These are phyloP conservation scores for Dipteronia dyeriana DNA, from an alignment of 345 rosid species.

Conservation along the genomic window DNA sequence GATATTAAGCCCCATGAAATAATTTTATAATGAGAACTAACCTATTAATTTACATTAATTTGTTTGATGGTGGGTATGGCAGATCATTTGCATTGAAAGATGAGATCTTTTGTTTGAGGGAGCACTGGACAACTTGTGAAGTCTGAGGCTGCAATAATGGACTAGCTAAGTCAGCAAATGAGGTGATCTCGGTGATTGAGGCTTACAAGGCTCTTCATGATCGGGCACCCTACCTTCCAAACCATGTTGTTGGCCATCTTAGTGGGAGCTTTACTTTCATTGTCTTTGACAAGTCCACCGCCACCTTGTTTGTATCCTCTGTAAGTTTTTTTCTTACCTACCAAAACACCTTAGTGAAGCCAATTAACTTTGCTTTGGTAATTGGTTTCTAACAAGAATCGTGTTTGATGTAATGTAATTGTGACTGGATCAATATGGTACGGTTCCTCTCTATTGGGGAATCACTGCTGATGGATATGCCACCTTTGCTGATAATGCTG, in stretches of 20 bases:
- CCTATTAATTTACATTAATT: background rate
- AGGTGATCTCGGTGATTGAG: conserved; percentile 83
- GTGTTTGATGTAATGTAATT: background rate
- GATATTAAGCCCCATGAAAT: no score
- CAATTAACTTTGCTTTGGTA: background rate
- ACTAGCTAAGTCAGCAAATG: conserved; percentile 78
- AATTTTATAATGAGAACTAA: background rate
- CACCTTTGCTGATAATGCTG: conserved; percentile 82
- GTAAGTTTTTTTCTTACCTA: conserved; percentile 26
- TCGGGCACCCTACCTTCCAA: conserved; percentile 91
- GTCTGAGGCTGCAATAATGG: conserved; percentile 93
- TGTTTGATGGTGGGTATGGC: conserved; percentile 10
- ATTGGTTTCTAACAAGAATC: background rate
- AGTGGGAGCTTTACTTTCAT: conserved; percentile 83
- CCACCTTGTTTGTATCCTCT: conserved; percentile 80
- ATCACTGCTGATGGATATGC: conserved; percentile 98
- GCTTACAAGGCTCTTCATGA: conserved; percentile 98
- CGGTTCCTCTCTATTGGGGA: conserved; percentile 96
- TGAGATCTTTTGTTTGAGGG: conserved; percentile 94
- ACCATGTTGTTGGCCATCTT: conserved; percentile 86
- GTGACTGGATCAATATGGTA: conserved; percentile 82
- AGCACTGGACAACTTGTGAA: conserved; percentile 87
- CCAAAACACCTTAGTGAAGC: conserved; percentile 4
- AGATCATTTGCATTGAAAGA: conserved; percentile 93
- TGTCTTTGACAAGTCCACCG: conserved; percentile 83